Evolutionary conservation across 306 rosid genomes (phyloP), one percentile per base, ranked within the genome.

Genomic region (barrel medic (Medicago truncatula)): DNA sequence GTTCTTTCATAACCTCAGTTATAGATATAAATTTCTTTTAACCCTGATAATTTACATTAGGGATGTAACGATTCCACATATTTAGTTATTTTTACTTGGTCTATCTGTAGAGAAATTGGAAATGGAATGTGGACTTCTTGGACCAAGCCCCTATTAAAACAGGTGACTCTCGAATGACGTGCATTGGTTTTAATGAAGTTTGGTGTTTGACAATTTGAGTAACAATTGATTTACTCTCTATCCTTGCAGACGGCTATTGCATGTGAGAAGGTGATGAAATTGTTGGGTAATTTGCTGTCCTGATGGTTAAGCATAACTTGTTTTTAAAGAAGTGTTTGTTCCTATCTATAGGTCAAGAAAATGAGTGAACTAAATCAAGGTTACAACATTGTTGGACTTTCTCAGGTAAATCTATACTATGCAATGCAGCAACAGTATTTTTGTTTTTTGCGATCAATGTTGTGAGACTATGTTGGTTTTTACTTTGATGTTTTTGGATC

Each of bases 381-480:
- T 13, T 46, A 34, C 92, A 93, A 86, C 85, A 53, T 93, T 31
- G 93, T 93, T 80, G 98, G 98, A 86, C 98, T 93, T 78, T 93
- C 98, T 71, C 98, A 93, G 96, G 98, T 88, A 76, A 86, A 57
- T 78, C 75, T 65, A 12, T 21, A 14, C 47, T 17, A 50, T 23
- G 64, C 61, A 69, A 23, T 0, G 4, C 50, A 25, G 8, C 39
- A 31, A 36, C 65, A 25, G 67, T 47, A 43, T 46, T 60, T 50
- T 1, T 2, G 18, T 57, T n/a, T 47, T 52, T 52, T 44, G 65
- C 38, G 17, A 43, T 57, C 28, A 9, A 43, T 61, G 6, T 16
- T 68, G 49, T 66, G 56, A 67, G 64, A 58, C 36, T 12, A 15
- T 20, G 61, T 58, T 58, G 38, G 25, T 58, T 58, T 58, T 16